A percentile compares a stretch with the other conserved stretches of the same genome.
Evolutionary conservation across 441 rosid species (phyloP).

Genomic region (Euphorbia celastroides): DNA sequence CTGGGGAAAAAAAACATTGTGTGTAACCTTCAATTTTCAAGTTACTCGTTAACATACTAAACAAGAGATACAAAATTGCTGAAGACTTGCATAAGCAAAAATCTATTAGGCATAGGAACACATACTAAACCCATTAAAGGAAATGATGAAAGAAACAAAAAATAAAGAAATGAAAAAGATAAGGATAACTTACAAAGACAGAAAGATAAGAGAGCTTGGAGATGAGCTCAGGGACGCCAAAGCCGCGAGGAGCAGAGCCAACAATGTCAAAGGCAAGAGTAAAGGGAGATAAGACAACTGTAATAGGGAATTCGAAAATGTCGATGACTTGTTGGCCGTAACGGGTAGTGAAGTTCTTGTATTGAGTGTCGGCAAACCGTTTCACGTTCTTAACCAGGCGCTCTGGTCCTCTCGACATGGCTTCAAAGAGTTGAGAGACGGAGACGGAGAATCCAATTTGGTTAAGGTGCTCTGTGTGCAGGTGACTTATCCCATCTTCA

Average conservation of each 20-base stretch:
- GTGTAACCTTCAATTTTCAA: not conserved
- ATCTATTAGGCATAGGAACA: not conserved
- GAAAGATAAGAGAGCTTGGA: slow-evolving; percentile 65
- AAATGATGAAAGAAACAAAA: not conserved
- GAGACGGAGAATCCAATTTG: no score
- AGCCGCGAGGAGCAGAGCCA: slow-evolving; percentile 91
- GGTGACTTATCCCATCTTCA: no score
- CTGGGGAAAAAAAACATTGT: not conserved
- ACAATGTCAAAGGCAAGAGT: slow-evolving; percentile 81
- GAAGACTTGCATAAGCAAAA: not conserved
- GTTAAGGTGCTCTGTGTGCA: no score
- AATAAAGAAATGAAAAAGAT: not conserved
- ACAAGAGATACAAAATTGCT: no score
- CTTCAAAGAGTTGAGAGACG: not conserved
- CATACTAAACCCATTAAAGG: not conserved
- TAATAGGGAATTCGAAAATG: slow-evolving; percentile 65
- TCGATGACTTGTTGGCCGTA: slow-evolving; percentile 66
- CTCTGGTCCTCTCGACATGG: slow-evolving; percentile 56
- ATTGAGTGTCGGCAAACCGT: slow-evolving; percentile 50
- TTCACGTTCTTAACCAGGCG: slow-evolving; percentile 47
- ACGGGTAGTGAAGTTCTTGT: slow-evolving; percentile 43
- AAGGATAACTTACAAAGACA: slow-evolving; percentile 47
- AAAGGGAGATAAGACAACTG: slow-evolving; percentile 70
- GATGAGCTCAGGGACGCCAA: slow-evolving; percentile 76
- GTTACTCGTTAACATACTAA: not conserved